These are phyloP conservation scores for Penicillium mononematosum DNA, from an alignment of 495 filamentous ascomycete genomes.

Conservation along the genomic window DNA sequence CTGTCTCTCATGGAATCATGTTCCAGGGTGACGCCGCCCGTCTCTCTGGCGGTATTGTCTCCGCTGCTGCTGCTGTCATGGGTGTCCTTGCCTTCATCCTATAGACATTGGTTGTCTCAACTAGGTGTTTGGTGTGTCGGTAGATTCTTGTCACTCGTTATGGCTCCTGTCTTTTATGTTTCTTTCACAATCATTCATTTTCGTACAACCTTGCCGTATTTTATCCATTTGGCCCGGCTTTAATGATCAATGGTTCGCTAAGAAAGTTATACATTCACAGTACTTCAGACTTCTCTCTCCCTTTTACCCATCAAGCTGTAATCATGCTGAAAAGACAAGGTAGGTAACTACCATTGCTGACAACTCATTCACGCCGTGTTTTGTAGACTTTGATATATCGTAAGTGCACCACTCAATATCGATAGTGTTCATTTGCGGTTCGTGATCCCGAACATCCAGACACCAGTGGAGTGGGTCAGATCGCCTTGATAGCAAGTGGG, in stretches of 20 bases:
- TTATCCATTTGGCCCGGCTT: slow-evolving; percentile 3
- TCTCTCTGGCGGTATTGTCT: slow-evolving; percentile 30
- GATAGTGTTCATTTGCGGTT: not conserved
- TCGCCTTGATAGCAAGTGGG: not conserved
- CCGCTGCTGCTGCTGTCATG: slow-evolving; percentile 29
- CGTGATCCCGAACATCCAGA: not conserved
- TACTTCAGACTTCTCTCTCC: not conserved
- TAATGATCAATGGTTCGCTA: slow-evolving; percentile 19
- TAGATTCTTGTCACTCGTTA: slow-evolving; percentile 11
- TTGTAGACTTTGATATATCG: not conserved
- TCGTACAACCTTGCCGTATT: slow-evolving; percentile 12
- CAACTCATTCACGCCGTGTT: too few species aligned
- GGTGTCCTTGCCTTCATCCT: slow-evolving; percentile 37
- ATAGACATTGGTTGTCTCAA: slow-evolving; percentile 16
- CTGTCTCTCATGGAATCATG: slow-evolving; percentile 19
- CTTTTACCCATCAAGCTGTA: not conserved
- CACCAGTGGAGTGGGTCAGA: not conserved
- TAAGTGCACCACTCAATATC: not conserved
- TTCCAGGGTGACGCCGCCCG: slow-evolving; percentile 33
- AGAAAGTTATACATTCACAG: not conserved
- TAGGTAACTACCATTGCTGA: too few species aligned
- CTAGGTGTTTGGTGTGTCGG: not conserved
- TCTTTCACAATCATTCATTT: slow-evolving; percentile 7
- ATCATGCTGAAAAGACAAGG: not conserved
- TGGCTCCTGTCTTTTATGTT: not conserved